These are phyloP conservation scores for Roridomyces roridus DNA, from an alignment of 768 basidiomycete genomes.

Conservation along the genomic window DNA sequence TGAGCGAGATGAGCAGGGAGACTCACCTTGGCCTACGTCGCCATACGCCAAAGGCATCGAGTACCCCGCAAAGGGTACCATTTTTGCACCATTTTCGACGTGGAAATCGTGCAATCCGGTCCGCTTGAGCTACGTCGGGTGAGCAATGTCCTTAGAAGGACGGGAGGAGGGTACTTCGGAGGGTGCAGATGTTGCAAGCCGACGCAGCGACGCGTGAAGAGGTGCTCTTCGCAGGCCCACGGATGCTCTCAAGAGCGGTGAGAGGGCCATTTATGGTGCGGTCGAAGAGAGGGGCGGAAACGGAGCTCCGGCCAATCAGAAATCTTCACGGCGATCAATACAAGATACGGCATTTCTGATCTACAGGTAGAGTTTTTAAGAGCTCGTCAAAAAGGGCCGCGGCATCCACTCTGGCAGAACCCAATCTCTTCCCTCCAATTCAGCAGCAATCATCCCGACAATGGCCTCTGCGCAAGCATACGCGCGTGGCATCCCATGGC, in stretches of 20 bases:
- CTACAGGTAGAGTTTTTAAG: no score
- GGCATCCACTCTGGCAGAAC: conserved; percentile 57
- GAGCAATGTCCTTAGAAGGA: neutral
- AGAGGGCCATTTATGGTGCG: neutral
- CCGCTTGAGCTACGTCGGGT: conserved; percentile 45
- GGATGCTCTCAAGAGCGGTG: conserved; percentile 3
- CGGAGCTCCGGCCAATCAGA: no score
- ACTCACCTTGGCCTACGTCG: conserved; percentile 76
- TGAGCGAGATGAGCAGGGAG: neutral
- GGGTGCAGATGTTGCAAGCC: conserved; percentile 9
- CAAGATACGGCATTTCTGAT: neutral
- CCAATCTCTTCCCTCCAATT: conserved; percentile 44
- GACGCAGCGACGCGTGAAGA: conserved; percentile 7
- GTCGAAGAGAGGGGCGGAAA: no score
- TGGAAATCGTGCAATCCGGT: conserved; percentile 94
- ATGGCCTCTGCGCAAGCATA: conserved; percentile 51
- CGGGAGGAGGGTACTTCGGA: conserved; percentile 9
- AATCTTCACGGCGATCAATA: no score
- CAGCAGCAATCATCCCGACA: conserved; percentile 50
- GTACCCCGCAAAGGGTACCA: conserved; percentile 97
- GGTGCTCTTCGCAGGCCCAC: neutral
- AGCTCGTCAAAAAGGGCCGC: conserved; percentile 37
- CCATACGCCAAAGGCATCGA: conserved; percentile 93
- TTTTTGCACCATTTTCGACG: conserved; percentile 80
- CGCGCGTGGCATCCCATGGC: conserved; percentile 67